Percentiles rank a stretch among this genome's conserved stretches.
phyloP scores from a whole-genome alignment of 2,329 filamentous ascomycete species.

The Coniochaeta ligniaria region DNA sequence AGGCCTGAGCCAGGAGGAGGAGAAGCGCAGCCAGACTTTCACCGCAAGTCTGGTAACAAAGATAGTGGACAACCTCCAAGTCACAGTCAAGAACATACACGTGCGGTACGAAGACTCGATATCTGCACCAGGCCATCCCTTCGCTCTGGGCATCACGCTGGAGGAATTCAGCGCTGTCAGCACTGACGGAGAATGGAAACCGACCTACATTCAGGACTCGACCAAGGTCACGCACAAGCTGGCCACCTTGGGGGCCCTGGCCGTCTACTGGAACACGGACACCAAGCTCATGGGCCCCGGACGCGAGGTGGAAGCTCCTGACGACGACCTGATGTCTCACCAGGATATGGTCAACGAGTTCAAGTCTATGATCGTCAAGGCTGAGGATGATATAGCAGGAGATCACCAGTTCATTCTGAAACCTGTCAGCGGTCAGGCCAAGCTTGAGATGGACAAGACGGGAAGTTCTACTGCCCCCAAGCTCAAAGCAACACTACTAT shows the following conservation, averaged over 20 bases:
- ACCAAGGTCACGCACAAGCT: slow-evolving; percentile 84
- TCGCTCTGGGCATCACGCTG: slow-evolving; percentile 84
- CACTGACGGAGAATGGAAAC: slow-evolving; percentile 90
- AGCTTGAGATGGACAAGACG: slow-evolving; percentile 91
- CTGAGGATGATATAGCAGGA: slow-evolving; percentile 40
- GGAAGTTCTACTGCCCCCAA: slow-evolving; percentile 72
- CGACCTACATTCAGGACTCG: slow-evolving; percentile 89
- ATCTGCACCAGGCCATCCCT: slow-evolving; percentile 89
- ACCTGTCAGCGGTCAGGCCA: slow-evolving; percentile 90
- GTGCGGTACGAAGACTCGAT: slow-evolving; percentile 97
- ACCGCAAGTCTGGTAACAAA: slow-evolving; percentile 91
- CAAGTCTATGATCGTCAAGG: slow-evolving; percentile 69
- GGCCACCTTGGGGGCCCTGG: slow-evolving; percentile 79
- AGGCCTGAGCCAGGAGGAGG: slow-evolving; percentile 88
- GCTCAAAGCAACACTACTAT: slow-evolving; percentile 83
- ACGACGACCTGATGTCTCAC: slow-evolving; percentile 58
- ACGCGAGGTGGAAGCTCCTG: slow-evolving; percentile 58
- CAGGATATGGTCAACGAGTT: slow-evolving; percentile 72
- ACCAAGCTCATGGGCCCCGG: slow-evolving; percentile 75
- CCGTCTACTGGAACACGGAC: slow-evolving; percentile 98
- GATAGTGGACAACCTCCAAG: slow-evolving; percentile 96
- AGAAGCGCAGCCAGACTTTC: slow-evolving; percentile 97
- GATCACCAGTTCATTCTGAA: slow-evolving; percentile 91
- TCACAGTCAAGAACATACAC: slow-evolving; percentile 97
- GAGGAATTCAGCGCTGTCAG: slow-evolving; percentile 96